Conservation (phyloP, 2,329 filamentous ascomycete genomes). For the Aspergillus sergii region DNA sequence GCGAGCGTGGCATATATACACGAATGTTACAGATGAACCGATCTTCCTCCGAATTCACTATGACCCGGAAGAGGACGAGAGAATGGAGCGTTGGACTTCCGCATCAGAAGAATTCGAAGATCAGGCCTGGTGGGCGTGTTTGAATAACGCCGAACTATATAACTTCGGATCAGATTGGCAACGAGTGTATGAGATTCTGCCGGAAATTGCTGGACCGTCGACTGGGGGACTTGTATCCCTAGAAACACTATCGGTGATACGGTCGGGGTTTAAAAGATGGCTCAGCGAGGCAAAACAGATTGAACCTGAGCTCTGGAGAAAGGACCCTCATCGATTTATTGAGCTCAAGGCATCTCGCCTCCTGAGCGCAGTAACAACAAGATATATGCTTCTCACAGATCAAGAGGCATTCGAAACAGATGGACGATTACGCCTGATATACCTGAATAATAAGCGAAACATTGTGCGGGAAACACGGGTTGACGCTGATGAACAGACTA, state of each 20-base stretch:
- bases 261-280: background rate
- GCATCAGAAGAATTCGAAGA: conserved; percentile 6
- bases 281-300: background rate
- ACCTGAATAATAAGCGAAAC: conserved; percentile 12
- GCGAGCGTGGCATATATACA: conserved; percentile 8
- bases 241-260: background rate
- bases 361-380: background rate
- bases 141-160: conserved; percentile 9
- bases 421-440: conserved; percentile 9
- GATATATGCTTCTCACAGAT: conserved; percentile 7
- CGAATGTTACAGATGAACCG: background rate
- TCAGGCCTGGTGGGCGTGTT: conserved; percentile 10
- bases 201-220: conserved; percentile 6
- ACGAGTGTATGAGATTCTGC: conserved; percentile 12
- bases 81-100: conserved; percentile 5
- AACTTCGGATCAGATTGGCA: conserved; percentile 12
- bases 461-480: conserved; percentile 8
- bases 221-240: background rate
- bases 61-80: conserved; percentile 8
- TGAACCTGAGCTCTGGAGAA: background rate
- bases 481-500: conserved; percentile 3
- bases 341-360: conserved; percentile 6
- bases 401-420: conserved; percentile 9
- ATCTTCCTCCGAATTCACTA: conserved; percentile 15
- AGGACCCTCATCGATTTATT: conserved; percentile 3